A percentile compares a stretch with the other conserved stretches of the same genome.
Conservation (phyloP, 1,139 yeast species). For the Kazachstania sp. region DNA sequence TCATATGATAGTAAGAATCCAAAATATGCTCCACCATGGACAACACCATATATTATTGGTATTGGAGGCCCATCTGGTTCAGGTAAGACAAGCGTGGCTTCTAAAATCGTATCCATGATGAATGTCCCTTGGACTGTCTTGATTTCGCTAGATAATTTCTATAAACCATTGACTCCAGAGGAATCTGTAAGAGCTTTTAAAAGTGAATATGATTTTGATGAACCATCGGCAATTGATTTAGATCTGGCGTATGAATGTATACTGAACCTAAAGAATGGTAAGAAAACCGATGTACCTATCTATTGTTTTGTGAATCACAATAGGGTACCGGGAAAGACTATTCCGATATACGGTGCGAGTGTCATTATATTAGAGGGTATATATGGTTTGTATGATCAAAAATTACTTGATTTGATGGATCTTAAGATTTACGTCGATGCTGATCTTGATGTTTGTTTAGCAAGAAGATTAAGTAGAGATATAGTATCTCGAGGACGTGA, state of each 20-base stretch:
- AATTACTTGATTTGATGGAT: conserved; percentile 70
- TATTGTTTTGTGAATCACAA: conserved; percentile 74
- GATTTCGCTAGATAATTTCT: conserved; percentile 83
- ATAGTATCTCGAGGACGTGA: conserved; percentile 81
- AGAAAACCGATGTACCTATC: conserved; percentile 67
- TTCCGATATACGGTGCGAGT: conserved; percentile 88
- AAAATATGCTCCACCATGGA: conserved; percentile 83
- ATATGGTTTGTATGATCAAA: conserved; percentile 66
- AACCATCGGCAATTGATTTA: conserved; percentile 73
- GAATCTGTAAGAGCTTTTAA: conserved; percentile 57
- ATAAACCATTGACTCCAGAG: conserved; percentile 58
- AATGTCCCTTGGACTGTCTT: conserved; percentile 94
- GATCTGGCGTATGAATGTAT: conserved; percentile 62
- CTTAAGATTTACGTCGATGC: conserved; percentile 88
- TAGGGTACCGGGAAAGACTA: conserved; percentile 53
- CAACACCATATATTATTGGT: conserved; percentile 89
- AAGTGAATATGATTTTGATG: conserved; percentile 72
- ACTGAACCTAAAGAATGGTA: conserved; percentile 51
- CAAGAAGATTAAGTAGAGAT: conserved; percentile 80
- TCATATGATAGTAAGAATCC: conserved; percentile 11
- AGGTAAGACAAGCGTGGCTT: conserved; percentile 90
- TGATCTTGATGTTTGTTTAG: conserved; percentile 83
- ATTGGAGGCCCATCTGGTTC: conserved; percentile 93
- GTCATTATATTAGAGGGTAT: conserved; percentile 89
- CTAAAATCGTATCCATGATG: conserved; percentile 66